These are phyloP conservation scores for Gymnopilus junonius DNA, from an alignment of 768 basidiomycete genomes.

Conservation along the genomic window DNA sequence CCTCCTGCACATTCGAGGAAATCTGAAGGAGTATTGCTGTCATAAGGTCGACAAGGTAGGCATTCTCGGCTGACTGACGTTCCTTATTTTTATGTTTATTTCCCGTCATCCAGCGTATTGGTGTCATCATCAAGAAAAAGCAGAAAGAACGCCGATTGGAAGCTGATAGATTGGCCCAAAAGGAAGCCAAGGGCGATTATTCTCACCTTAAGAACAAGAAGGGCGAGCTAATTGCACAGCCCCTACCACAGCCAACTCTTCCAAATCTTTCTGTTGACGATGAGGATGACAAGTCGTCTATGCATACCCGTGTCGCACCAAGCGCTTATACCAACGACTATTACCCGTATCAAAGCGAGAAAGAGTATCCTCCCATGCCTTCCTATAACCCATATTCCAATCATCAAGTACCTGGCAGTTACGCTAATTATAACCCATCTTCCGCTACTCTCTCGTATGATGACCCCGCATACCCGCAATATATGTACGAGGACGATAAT, in stretches of 20 bases:
- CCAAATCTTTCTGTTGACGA: slow-evolving; percentile 91
- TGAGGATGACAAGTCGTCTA: slow-evolving; percentile 63
- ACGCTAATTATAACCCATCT: slow-evolving; percentile 64
- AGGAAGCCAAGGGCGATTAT: slow-evolving; percentile 90
- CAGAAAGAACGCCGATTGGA: slow-evolving; percentile 84
- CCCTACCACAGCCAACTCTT: slow-evolving; percentile 91
- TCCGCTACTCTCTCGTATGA: slow-evolving; percentile 58
- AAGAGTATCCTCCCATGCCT: slow-evolving; percentile 75
- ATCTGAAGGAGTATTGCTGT: slow-evolving; percentile 98
- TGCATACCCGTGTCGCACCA: slow-evolving; percentile 58
- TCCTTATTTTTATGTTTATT: background rate
- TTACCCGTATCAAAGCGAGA: slow-evolving; percentile 59
- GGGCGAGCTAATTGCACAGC: slow-evolving; percentile 79
- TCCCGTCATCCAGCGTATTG: slow-evolving; percentile 69
- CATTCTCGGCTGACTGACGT: background rate
- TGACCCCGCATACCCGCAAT: slow-evolving; percentile 44
- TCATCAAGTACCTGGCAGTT: slow-evolving; percentile 53
- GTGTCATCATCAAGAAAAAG: slow-evolving; percentile 90
- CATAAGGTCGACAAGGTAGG: slow-evolving; percentile 97
- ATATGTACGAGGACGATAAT: slow-evolving; percentile 70
- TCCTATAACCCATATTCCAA: slow-evolving; percentile 71
- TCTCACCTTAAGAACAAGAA: slow-evolving; percentile 94
- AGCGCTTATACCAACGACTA: slow-evolving; percentile 60
- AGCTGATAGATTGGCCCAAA: slow-evolving; percentile 82
- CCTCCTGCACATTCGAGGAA: slow-evolving; percentile 94